A percentile compares a stretch with the other conserved stretches of the same genome.
phyloP scores from a whole-genome alignment of 495 filamentous ascomycete species.

The Tuber calosporum region DNA sequence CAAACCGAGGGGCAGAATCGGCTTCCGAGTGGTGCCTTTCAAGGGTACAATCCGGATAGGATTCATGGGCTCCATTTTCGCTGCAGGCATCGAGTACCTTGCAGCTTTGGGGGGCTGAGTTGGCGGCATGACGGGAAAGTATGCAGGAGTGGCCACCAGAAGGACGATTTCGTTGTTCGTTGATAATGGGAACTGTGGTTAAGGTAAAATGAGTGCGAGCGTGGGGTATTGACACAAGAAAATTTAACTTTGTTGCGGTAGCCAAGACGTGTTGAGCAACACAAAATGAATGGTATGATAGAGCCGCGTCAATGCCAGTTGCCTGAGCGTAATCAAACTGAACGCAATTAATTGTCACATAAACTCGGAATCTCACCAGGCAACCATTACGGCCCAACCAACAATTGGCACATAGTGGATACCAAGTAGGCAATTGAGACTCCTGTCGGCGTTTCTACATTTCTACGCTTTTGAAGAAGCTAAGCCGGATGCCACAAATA shows the following conservation, averaged over 20 bases:
- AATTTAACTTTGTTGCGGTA: neutral
- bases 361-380: too few species aligned
- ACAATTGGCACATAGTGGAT: too few species aligned
- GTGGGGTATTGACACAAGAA: neutral
- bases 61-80: constrained; percentile 26
- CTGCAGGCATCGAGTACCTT: constrained; percentile 29
- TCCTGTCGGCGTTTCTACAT: too few species aligned
- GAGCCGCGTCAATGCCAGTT: neutral
- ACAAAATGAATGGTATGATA: neutral
- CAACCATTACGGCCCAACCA: too few species aligned
- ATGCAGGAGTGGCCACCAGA: constrained; percentile 4
- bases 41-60: neutral
- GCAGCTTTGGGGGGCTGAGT: constrained; percentile 24
- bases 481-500: too few species aligned
- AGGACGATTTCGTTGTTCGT: constrained; percentile 1
- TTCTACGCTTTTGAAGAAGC: too few species aligned
- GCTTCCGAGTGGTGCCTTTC: neutral
- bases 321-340: too few species aligned
- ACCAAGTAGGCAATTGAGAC: too few species aligned
- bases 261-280: neutral
- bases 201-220: constrained; percentile 2
- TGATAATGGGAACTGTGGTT: neutral
- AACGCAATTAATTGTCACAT: too few species aligned
- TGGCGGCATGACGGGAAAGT: constrained; percentile 19
- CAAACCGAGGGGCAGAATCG: neutral